Conservation (phyloP, 2,329 filamentous ascomycete genomes). For the Sclerotinia glacialis region DNA sequence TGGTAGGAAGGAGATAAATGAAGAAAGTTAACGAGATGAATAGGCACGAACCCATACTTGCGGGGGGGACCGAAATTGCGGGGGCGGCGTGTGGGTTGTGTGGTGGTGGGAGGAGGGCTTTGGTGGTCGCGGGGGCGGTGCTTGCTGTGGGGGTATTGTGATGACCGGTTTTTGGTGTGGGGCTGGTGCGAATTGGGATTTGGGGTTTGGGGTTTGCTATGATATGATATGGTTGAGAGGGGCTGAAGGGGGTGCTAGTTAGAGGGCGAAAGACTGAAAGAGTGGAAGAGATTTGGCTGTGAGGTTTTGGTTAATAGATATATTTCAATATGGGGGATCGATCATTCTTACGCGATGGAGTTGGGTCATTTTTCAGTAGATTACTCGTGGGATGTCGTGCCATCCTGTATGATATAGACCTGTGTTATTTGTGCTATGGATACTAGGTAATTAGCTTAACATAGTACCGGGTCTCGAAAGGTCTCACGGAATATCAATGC, state of each 20-base stretch:
- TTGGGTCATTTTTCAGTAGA: background rate
- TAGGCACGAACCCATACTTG: slow-evolving; percentile 35
- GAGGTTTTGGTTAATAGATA: background rate
- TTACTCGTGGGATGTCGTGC: too few species aligned
- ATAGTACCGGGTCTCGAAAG: too few species aligned
- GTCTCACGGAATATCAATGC: too few species aligned
- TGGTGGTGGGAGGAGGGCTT: slow-evolving; percentile 11
- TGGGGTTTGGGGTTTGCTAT: background rate
- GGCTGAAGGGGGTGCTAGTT: too few species aligned
- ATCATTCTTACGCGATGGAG: background rate
- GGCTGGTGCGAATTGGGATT: too few species aligned
- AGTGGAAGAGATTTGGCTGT: too few species aligned
- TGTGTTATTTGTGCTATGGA: background rate
- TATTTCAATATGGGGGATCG: background rate
- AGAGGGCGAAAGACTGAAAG: too few species aligned
- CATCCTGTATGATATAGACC: too few species aligned
- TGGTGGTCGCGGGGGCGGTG: slow-evolving; percentile 22
- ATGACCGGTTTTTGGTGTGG: background rate
- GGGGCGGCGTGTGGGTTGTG: slow-evolving; percentile 23
- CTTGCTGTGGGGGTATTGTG: slow-evolving; percentile 21
- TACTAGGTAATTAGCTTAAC: too few species aligned
- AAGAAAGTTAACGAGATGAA: background rate
- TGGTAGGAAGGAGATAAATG: background rate
- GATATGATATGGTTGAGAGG: too few species aligned
- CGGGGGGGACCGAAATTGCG: slow-evolving; percentile 36